These are phyloP conservation scores for Salix viminalis DNA, from an alignment of 345 rosid genomes.

Conservation along the genomic window DNA sequence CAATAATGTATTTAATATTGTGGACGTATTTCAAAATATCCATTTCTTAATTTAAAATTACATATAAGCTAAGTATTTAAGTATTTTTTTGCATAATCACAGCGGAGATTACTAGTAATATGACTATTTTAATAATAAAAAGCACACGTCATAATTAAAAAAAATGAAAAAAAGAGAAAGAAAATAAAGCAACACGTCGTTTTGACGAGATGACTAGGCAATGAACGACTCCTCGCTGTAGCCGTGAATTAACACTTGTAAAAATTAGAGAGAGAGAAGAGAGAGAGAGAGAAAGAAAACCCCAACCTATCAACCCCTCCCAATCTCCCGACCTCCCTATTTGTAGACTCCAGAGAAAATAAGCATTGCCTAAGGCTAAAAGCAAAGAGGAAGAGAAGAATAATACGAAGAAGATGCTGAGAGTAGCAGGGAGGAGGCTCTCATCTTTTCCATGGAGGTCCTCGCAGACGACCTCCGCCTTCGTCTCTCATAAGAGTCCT, in stretches of 20 bases:
- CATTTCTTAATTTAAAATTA: too few species aligned
- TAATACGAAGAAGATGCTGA: conserved; percentile 51
- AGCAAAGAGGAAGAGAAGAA: not conserved
- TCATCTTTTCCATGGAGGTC: conserved; percentile 46
- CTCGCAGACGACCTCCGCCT: conserved; percentile 34
- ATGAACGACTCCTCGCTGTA: not conserved
- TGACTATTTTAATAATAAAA: too few species aligned
- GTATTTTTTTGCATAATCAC: too few species aligned
- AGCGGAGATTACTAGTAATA: too few species aligned
- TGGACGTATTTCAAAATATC: too few species aligned
- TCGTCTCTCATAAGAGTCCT: conserved; percentile 30
- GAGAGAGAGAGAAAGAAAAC: not conserved
- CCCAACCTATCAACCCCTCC: not conserved
- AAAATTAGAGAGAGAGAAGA: not conserved
- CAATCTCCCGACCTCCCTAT: not conserved
- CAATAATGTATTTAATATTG: too few species aligned
- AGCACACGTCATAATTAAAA: too few species aligned
- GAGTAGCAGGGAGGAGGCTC: conserved; percentile 72
- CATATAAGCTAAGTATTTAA: too few species aligned
- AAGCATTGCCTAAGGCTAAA: not conserved
- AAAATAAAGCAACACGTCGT: not conserved
- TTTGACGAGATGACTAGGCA: not conserved
- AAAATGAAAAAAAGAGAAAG: not conserved
- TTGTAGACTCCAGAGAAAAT: not conserved
- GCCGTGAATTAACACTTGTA: not conserved